Conservation (phyloP, 1,284 basidiomycete species). For the Trichosporon ovoides region DNA sequence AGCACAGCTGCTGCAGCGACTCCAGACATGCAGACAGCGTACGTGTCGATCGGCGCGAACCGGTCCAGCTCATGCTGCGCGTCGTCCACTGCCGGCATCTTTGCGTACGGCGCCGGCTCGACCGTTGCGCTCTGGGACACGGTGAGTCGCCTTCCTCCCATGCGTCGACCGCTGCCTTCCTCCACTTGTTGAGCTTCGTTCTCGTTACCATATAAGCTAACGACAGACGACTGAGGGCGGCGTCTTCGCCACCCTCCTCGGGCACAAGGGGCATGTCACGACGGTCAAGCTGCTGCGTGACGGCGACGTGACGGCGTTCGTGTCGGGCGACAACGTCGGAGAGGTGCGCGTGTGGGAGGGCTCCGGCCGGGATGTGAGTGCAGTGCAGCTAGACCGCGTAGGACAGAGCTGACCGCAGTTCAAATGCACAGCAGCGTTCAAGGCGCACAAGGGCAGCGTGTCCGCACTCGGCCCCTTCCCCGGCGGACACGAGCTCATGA, state of each 20-base stretch:
- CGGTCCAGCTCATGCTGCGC: slow-evolving; percentile 62
- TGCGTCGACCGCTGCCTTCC: no score
- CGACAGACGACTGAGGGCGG: slow-evolving; percentile 47
- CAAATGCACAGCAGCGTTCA: slow-evolving; percentile 49
- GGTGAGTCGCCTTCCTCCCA: slow-evolving; percentile 49
- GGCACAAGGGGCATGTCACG: slow-evolving; percentile 69
- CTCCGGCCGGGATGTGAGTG: slow-evolving; percentile 16
- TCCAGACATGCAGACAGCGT: slow-evolving; percentile 46
- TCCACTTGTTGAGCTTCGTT: background rate
- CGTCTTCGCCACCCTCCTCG: slow-evolving; percentile 63
- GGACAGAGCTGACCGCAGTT: slow-evolving; percentile 53
- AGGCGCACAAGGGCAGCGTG: slow-evolving; percentile 64
- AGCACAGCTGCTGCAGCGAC: background rate
- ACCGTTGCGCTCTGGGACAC: slow-evolving; percentile 73
- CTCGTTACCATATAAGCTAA: background rate
- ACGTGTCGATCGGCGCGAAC: slow-evolving; percentile 74
- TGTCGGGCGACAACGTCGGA: slow-evolving; percentile 71
- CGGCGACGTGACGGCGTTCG: slow-evolving; percentile 44
- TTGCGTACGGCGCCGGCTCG: slow-evolving; percentile 73
- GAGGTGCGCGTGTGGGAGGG: slow-evolving; percentile 46
- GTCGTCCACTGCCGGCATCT: slow-evolving; percentile 54
- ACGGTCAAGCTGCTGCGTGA: slow-evolving; percentile 59
- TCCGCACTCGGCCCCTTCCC: slow-evolving; percentile 56
- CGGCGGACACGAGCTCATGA: slow-evolving; percentile 53
- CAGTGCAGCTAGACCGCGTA: background rate